These are phyloP conservation scores for Calonectria leucothoes DNA, from an alignment of 2,329 filamentous ascomycete genomes.

Conservation along the genomic window DNA sequence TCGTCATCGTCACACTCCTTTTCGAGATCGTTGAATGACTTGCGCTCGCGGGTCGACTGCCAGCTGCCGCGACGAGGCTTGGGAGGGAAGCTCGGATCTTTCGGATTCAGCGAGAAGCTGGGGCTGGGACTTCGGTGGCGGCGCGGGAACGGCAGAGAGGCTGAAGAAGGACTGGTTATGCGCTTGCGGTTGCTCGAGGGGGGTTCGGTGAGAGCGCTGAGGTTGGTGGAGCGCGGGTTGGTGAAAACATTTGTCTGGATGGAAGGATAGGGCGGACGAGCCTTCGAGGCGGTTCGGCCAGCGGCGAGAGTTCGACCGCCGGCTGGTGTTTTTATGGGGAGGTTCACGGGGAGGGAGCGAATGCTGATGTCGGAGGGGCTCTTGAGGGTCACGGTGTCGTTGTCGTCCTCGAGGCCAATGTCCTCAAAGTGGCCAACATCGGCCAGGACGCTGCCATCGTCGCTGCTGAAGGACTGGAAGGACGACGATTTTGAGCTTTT, in stretches of 20 bases:
- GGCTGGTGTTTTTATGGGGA: conserved; percentile 41
- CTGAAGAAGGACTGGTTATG: conserved; percentile 46
- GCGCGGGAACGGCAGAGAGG: conserved; percentile 51
- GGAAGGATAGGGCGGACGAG: conserved; percentile 58
- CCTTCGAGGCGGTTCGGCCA: conserved; percentile 43
- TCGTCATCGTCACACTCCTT: conserved; percentile 82
- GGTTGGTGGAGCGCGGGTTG: conserved; percentile 65
- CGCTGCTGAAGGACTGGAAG: conserved; percentile 82
- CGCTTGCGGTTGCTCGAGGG: conserved; percentile 43
- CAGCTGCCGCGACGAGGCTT: conserved; percentile 73
- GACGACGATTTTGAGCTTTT: conserved; percentile 94
- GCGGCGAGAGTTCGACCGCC: conserved; percentile 46
- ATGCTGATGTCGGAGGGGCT: conserved; percentile 58
- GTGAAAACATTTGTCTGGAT: conserved; percentile 59
- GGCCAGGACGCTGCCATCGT: conserved; percentile 76
- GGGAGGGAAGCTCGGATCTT: conserved; percentile 52
- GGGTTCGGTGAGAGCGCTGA: conserved; percentile 50
- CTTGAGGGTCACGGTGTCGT: conserved; percentile 65
- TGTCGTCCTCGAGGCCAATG: conserved; percentile 81
- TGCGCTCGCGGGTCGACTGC: conserved; percentile 74
- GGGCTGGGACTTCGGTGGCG: conserved; percentile 66
- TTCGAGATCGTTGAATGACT: conserved; percentile 77
- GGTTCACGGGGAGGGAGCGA: conserved; percentile 44
- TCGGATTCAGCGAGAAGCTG: conserved; percentile 57
- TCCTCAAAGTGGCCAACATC: conserved; percentile 92